Percentiles rank a stretch among this genome's conserved stretches.
These are phyloP conservation scores for Paramecium tetraurelia DNA, from an alignment of 73 alveolate species.

Conservation along the genomic window DNA sequence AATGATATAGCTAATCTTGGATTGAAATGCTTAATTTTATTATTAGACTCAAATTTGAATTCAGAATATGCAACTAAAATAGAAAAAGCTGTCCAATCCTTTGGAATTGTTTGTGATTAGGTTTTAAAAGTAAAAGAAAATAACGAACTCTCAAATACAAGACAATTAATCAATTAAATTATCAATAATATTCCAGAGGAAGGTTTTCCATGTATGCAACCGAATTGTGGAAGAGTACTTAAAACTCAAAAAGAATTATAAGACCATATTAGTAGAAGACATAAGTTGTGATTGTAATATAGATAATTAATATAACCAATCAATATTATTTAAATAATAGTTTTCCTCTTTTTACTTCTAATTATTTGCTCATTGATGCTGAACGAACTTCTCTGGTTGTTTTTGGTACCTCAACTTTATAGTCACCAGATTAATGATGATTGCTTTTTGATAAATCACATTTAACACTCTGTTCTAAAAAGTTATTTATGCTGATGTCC, in stretches of 20 bases:
- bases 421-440: neutral
- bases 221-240: conserved; percentile 55
- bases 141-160: neutral
- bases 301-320: neutral
- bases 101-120: conserved; percentile 57
- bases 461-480: neutral
- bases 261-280: conserved; percentile 54
- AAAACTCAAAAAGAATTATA: neutral
- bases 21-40: conserved; percentile 12
- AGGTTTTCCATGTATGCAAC: conserved; percentile 32
- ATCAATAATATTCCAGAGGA: conserved; percentile 57
- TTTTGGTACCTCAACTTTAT: neutral
- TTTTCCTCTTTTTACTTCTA: conserved; percentile 32
- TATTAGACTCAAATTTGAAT: neutral
- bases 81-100: conserved; percentile 22
- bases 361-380: neutral
- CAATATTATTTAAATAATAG: neutral
- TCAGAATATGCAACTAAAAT: conserved; percentile 41
- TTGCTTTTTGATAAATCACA: neutral
- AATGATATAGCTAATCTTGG: conserved; percentile 57
- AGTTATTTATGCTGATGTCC: neutral
- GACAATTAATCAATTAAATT: conserved; percentile 50
- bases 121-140: conserved; percentile 34
- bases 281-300: conserved; percentile 5
- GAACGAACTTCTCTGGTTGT: conserved; percentile 19